These are phyloP conservation scores for Strobilomyces confusus DNA, from an alignment of 768 basidiomycete genomes.

Conservation along the genomic window DNA sequence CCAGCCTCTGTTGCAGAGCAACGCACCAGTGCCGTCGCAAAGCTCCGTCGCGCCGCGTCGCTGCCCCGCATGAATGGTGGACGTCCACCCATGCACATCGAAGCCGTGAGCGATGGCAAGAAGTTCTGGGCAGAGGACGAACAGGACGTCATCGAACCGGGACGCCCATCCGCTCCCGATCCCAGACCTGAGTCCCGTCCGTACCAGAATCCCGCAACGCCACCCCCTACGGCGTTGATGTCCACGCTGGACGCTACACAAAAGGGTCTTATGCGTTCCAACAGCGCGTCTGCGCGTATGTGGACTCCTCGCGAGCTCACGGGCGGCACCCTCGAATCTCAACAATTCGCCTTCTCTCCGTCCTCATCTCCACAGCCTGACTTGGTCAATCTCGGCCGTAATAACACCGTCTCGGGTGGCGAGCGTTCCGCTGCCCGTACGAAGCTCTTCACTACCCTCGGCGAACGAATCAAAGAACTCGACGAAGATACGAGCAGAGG, in stretches of 20 bases:
- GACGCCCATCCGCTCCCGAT: slow-evolving; percentile 19
- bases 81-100: slow-evolving; percentile 81
- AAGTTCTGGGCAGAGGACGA: slow-evolving; percentile 43
- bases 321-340: slow-evolving; percentile 58
- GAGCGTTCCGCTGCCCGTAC: slow-evolving; percentile 72
- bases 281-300: slow-evolving; percentile 79
- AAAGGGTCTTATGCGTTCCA: slow-evolving; percentile 79
- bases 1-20: slow-evolving; percentile 60
- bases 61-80: slow-evolving; percentile 88
- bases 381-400: slow-evolving; percentile 49
- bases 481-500: slow-evolving; percentile 58
- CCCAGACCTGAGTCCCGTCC: slow-evolving; percentile 25
- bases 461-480: slow-evolving; percentile 54
- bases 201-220: slow-evolving; percentile 31
- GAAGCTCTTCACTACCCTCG: slow-evolving; percentile 60
- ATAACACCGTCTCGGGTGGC: slow-evolving; percentile 80
- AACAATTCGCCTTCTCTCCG: slow-evolving; percentile 51
- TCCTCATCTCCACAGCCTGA: slow-evolving; percentile 46
- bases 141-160: slow-evolving; percentile 11
- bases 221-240: slow-evolving; percentile 56
- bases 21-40: slow-evolving; percentile 83
- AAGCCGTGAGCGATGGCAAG: slow-evolving; percentile 81
- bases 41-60: slow-evolving; percentile 88
- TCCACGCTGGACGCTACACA: slow-evolving; percentile 79
- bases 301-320: slow-evolving; percentile 83